A percentile compares a stretch with the other conserved stretches of the same genome.
Conservation (phyloP, 805 yeast genomes). For the Yamadazyma akitaensis region DNA sequence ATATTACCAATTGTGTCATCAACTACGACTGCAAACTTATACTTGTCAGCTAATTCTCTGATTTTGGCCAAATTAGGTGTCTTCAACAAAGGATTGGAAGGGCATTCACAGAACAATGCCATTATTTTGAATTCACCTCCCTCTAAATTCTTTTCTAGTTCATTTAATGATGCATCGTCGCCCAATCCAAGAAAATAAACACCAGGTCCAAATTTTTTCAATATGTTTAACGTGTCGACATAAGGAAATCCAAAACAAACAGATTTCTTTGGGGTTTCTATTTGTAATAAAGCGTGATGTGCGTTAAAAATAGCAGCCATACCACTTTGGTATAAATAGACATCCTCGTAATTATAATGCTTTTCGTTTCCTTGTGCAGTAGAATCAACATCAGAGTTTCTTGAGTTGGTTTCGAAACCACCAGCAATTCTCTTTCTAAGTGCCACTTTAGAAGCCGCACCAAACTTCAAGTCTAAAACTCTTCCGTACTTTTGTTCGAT, state of each 20-base stretch:
- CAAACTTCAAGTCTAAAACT: constrained; percentile 73
- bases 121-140: constrained; percentile 56
- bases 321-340: constrained; percentile 83
- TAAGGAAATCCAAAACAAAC: constrained; percentile 97
- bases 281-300: constrained; percentile 53
- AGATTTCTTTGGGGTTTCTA: constrained; percentile 47
- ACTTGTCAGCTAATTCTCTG: constrained; percentile 62
- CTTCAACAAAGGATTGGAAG: constrained; percentile 87
- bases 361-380: not conserved
- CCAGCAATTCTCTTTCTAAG: constrained; percentile 74
- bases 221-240: constrained; percentile 83
- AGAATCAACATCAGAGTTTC: constrained; percentile 24
- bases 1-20: constrained; percentile 96
- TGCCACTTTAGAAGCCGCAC: constrained; percentile 70
- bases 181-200: constrained; percentile 83
- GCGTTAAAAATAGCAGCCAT: constrained; percentile 90
- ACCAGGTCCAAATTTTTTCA: constrained; percentile 90
- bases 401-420: constrained; percentile 44
- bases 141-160: constrained; percentile 59
- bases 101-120: constrained; percentile 87
- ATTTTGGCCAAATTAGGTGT: constrained; percentile 75
- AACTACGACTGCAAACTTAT: constrained; percentile 73
- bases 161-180: constrained; percentile 63
- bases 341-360: constrained; percentile 54
- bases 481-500: constrained; percentile 92